Evolutionary conservation across 139 green algal species (phyloP), one percentile per base, ranked within the genome.

Genomic region (Micractinium conductrix): DNA sequence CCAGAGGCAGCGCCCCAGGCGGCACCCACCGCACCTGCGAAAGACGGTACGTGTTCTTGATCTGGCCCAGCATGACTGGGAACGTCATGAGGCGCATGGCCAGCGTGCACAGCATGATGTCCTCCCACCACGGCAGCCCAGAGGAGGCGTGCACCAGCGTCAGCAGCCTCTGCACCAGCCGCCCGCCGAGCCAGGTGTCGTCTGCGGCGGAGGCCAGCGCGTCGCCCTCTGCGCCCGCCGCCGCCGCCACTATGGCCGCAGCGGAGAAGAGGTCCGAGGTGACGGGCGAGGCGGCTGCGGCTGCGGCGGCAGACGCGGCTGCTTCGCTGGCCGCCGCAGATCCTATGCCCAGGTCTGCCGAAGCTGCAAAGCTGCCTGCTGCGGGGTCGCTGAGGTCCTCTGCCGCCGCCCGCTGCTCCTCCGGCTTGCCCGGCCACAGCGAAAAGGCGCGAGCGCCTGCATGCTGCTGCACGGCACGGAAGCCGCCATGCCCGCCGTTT

Each of bases 31-130:
- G 2, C 55, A 80, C 78, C 83, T 93, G 92, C 69, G 87, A 85
- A 87, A 98, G 91, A 58, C 87, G 92, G 68, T 91, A 87, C 9
- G 90, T 95, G 72, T 91, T 92, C 68, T 85, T 89, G 63, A 95
- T 92, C 67, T 93, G 91, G 45, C 86, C 80, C 2, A 97, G n/a
- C 65, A 92, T 91, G 28, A 97, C 37, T 7, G 95, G 95, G 17
- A 95, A 84, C 5, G 87, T 93, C 26, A 85, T 7, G 3, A 86
- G 30, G 58, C 95, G 86, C 26, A 93, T 85, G 5, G 80, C 84
- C 45, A 94, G 14, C 16, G 93, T 97, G 62, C 84, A 85, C 3
- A 84, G 58, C 24, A 85, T 81, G 42, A 97, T 96, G 19, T 92
- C 86, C 44, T 79, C 65, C 50, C 86, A 97, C 94, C 94, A 97